Evolutionary conservation across 202 grass and related monocot species (phyloP), one percentile per base, ranked within the genome.

Genomic region (Musa balbisiana): DNA sequence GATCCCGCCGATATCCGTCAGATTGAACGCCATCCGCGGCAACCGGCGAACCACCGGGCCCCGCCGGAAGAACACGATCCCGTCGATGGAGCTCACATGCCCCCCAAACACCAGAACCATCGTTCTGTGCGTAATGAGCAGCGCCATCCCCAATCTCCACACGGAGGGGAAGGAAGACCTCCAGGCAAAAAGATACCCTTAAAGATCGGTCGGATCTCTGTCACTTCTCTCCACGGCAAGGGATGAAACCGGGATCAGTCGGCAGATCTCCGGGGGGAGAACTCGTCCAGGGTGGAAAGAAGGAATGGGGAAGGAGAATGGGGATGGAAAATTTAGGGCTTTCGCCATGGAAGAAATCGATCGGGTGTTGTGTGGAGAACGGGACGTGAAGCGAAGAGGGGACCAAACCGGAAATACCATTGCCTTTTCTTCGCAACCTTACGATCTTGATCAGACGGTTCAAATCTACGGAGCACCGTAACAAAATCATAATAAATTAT

Each of bases 51-150:
- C 19, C 53, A n/a, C 25, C 25, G 86, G 83, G 52, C 69, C 65
- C 23, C 84, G 80, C 73, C 21, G 78, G 86, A 85, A 89, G 62
- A 91, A 83, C 66, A 76, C 79, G 71, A 80, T 65, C 62, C 63
- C 76, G 21, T 78, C 66, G 49, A 80, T 11, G 17, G 86, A 91
- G 52, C 83, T 76, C 72, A 9, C 84, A 80, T 91, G 92, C 89
- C 89, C 89, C 19, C 85, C 62, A 66, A 89, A 83, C 74, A 89
- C 82, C n/a, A 84, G 20, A 51, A 86, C 80, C 63, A 64, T 62
- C 1, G 67, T 52, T 78, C 71, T 73, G 75, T 52, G 71, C 1
- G 86, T 14, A 2, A 59, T 53, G 64, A 84, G 60, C 73, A 92
- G 50, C 76, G 67, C 2, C 3, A 80, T 71, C 5, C 72, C 76